These are phyloP conservation scores for Simplicillium aogashimaense DNA, from an alignment of 2,329 filamentous ascomycete genomes.

Conservation along the genomic window DNA sequence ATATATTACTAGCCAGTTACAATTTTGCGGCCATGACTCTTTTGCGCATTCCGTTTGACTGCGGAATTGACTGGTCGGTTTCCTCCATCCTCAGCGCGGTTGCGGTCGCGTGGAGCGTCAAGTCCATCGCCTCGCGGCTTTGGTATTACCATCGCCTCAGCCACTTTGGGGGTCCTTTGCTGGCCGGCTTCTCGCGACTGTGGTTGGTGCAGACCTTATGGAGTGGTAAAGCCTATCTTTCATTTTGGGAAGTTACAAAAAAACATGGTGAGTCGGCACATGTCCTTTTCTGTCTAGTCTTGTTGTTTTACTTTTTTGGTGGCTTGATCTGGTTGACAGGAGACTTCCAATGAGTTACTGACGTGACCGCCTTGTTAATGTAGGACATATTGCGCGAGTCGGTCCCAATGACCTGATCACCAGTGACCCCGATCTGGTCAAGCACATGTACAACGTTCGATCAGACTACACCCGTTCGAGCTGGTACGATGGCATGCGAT, in stretches of 20 bases:
- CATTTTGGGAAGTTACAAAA: slow-evolving; percentile 23
- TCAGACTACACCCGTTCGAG: slow-evolving; percentile 21
- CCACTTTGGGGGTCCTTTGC: slow-evolving; percentile 27
- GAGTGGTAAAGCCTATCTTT: slow-evolving; percentile 21
- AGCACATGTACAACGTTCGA: slow-evolving; percentile 21
- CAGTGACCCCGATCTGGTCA: slow-evolving; percentile 26
- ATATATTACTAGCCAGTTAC: no score
- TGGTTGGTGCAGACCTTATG: slow-evolving; percentile 24
- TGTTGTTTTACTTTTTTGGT: no score
- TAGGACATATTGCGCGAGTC: slow-evolving; percentile 25
- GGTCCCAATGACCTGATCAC: slow-evolving; percentile 29
- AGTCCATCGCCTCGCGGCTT: slow-evolving; percentile 9
- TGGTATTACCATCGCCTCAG: slow-evolving; percentile 25
- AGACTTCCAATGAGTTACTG: background rate
- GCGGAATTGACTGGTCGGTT: slow-evolving; percentile 1
- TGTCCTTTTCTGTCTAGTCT: no score
- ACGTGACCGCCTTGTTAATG: background rate
- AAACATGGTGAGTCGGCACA: slow-evolving; percentile 18
- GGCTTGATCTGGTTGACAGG: no score
- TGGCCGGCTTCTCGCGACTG: slow-evolving; percentile 26
- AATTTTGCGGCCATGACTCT: no score
- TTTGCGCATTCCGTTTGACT: no score
- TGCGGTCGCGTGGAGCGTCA: background rate
- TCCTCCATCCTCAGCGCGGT: slow-evolving; percentile 6
- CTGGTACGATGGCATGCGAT: slow-evolving; percentile 39